Conservation (phyloP, 768 basidiomycete genomes). For the Psilocybe azurescens region DNA sequence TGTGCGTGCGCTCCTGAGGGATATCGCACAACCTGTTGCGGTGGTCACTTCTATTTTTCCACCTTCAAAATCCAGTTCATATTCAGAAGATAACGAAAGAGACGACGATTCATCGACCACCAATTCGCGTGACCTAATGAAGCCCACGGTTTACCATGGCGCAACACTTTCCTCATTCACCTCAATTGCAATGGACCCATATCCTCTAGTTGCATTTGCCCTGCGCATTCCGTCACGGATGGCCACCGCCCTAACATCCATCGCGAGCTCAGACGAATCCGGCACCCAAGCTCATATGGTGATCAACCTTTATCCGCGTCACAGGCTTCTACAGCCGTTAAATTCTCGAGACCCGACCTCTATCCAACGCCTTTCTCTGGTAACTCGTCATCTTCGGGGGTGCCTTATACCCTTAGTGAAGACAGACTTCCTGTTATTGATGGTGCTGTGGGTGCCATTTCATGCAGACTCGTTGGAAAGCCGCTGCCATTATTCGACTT, state of each 20-base stretch:
- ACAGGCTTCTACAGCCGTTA: constrained; percentile 65
- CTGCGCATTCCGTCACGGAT: constrained; percentile 90
- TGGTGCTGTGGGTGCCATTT: constrained; percentile 70
- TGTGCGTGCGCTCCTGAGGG: constrained; percentile 68
- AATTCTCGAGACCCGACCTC: constrained; percentile 77
- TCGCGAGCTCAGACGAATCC: constrained; percentile 8
- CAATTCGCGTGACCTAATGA: background rate
- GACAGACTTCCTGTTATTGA: constrained; percentile 67
- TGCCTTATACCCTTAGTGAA: constrained; percentile 43
- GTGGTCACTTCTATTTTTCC: constrained; percentile 79
- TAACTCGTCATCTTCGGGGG: constrained; percentile 13
- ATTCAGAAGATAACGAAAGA: constrained; percentile 1
- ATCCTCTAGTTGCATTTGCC: constrained; percentile 88
- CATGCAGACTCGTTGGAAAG: constrained; percentile 67
- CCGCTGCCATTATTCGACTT: constrained; percentile 69
- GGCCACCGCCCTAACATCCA: constrained; percentile 61
- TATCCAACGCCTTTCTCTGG: constrained; percentile 62
- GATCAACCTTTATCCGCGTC: constrained; percentile 80
- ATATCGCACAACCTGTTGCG: constrained; percentile 85
- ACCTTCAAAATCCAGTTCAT: background rate
- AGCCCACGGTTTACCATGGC: constrained; percentile 64
- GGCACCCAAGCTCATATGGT: constrained; percentile 55
- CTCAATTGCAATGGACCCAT: constrained; percentile 88
- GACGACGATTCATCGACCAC: background rate
- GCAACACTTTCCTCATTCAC: constrained; percentile 95